phyloP scores from a whole-genome alignment of 2,329 filamentous ascomycete genomes.

The Cyphellophora attinorum region DNA sequence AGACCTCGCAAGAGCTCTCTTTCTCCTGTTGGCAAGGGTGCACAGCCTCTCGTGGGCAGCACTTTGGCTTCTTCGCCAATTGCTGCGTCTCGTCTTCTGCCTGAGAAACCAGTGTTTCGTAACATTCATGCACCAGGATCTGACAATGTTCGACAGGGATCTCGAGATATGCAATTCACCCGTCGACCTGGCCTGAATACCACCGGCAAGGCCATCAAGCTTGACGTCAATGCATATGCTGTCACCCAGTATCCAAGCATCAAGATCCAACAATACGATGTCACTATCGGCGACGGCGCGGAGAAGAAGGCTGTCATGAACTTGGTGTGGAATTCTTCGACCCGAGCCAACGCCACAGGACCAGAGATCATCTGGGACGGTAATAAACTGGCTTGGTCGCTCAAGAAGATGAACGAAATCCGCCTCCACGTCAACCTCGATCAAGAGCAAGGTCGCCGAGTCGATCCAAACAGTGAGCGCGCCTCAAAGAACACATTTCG shows the following conservation, averaged over 20 bases:
- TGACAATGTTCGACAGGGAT: too few relatives aligned
- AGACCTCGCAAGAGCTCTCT: too few relatives aligned
- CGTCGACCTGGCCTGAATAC: conserved; percentile 49
- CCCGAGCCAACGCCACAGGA: conserved; percentile 47
- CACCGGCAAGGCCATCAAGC: conserved; percentile 43
- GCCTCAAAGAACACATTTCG: conserved; percentile 49
- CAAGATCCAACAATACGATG: conserved; percentile 75
- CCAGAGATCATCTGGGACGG: conserved; percentile 69
- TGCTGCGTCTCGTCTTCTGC: too few relatives aligned
- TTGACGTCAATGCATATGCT: conserved; percentile 66
- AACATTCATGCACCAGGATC: too few relatives aligned
- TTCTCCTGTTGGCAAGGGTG: too few relatives aligned
- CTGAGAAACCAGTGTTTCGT: too few relatives aligned
- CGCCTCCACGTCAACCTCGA: conserved; percentile 64
- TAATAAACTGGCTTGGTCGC: conserved; percentile 70
- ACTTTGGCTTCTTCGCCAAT: too few relatives aligned
- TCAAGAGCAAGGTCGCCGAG: conserved; percentile 42
- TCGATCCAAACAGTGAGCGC: conserved; percentile 25
- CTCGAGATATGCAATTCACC: too few relatives aligned
- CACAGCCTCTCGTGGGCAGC: too few relatives aligned
- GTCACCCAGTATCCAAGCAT: conserved; percentile 51
- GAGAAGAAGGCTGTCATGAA: conserved; percentile 60
- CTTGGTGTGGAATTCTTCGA: conserved; percentile 64
- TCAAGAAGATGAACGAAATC: conserved; percentile 32
- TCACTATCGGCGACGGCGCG: conserved; percentile 53